Percentiles rank a stretch among this genome's conserved stretches.
Conservation (phyloP, 2,329 filamentous ascomycete genomes). For the Curvularia sp. region DNA sequence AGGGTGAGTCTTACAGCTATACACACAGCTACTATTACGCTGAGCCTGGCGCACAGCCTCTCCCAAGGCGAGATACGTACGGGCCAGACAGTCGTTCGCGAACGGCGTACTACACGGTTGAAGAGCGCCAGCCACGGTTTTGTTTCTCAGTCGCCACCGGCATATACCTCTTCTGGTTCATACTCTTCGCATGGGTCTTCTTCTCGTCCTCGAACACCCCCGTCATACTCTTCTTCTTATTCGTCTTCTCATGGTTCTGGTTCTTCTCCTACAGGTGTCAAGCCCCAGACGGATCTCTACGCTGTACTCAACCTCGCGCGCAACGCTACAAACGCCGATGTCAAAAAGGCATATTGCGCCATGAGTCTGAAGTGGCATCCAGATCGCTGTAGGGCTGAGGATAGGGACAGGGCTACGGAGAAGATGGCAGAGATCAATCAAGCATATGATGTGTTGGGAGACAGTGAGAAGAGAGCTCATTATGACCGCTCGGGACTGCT, state of each 20-base stretch:
- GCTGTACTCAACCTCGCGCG: slow-evolving; percentile 79
- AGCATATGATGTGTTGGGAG: slow-evolving; percentile 28
- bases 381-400: slow-evolving; percentile 57
- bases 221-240: neutral
- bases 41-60: neutral
- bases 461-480: slow-evolving; percentile 18
- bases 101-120: neutral
- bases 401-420: slow-evolving; percentile 26
- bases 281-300: slow-evolving; percentile 70
- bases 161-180: neutral
- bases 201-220: neutral
- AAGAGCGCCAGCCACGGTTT: neutral
- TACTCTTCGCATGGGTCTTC: neutral
- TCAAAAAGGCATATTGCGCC: slow-evolving; percentile 96
- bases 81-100: neutral
- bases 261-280: neutral
- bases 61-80: neutral
- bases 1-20: neutral
- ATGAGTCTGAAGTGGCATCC: slow-evolving; percentile 95
- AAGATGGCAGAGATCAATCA: slow-evolving; percentile 35
- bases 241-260: neutral
- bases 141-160: neutral
- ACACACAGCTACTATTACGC: neutral
- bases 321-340: slow-evolving; percentile 75
- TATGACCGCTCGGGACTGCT: slow-evolving; percentile 29